phyloP scores from a whole-genome alignment of 257 asterid genomes.

The Solanum piurae region DNA sequence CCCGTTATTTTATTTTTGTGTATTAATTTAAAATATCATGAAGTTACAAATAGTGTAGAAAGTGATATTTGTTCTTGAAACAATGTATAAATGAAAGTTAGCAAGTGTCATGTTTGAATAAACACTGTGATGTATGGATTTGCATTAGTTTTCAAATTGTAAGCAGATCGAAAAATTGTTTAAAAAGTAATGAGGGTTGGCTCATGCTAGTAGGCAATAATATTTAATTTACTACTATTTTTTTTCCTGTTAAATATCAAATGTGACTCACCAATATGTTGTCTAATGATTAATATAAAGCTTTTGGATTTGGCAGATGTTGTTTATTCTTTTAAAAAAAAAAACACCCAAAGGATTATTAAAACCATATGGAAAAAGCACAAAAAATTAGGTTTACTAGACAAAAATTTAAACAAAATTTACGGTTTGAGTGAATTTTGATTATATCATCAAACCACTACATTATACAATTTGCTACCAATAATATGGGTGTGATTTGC shows the following conservation, averaged over 20 bases:
- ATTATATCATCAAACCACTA: neutral
- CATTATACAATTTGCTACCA: neutral
- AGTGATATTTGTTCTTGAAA: neutral
- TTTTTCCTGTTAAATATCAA: no score
- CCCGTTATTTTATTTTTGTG: no score
- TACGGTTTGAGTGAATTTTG: neutral
- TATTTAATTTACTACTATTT: no score
- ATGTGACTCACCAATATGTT: neutral
- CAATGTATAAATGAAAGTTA: neutral
- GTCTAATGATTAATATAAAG: neutral
- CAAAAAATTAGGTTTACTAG: neutral
- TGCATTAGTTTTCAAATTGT: neutral
- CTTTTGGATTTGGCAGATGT: neutral
- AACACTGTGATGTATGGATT: neutral
- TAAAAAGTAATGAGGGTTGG: slow-evolving; percentile 19
- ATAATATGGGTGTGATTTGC: neutral
- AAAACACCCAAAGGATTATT: neutral
- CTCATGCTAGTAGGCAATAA: neutral
- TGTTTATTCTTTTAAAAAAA: neutral
- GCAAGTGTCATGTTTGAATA: neutral
- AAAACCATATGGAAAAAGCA: neutral
- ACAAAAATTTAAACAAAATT: neutral
- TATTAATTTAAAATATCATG: no score
- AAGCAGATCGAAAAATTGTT: neutral
- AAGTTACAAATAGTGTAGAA: neutral